Percentiles rank a stretch among this genome's conserved stretches.
These are phyloP conservation scores for Claviceps pazoutovae DNA, from an alignment of 2,329 filamentous ascomycete genomes.

Conservation along the genomic window DNA sequence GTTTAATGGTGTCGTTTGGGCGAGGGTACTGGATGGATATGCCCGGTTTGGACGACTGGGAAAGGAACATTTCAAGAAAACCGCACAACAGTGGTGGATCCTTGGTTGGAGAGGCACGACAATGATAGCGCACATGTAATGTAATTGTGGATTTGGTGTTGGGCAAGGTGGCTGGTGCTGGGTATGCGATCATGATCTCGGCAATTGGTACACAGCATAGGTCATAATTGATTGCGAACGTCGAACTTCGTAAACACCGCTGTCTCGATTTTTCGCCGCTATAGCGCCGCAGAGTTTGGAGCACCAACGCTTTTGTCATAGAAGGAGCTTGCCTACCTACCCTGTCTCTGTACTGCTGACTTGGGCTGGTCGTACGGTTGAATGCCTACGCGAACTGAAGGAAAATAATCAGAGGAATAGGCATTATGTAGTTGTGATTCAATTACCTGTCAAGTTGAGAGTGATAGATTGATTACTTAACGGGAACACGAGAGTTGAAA, in stretches of 20 bases:
- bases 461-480: neutral
- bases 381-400: neutral
- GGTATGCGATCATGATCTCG: neutral
- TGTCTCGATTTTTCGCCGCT: no score
- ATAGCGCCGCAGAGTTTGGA: no score
- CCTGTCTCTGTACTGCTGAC: neutral
- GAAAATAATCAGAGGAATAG: no score
- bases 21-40: conserved; percentile 71
- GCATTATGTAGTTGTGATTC: no score
- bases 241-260: no score
- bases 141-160: neutral
- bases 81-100: conserved; percentile 28
- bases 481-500: neutral
- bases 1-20: conserved; percentile 61
- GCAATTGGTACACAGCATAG: no score
- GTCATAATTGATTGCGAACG: no score
- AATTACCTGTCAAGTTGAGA: no score
- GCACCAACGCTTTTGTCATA: neutral
- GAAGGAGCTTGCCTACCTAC: no score
- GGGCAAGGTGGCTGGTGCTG: neutral
- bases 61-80: conserved; percentile 42
- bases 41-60: conserved; percentile 54
- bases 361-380: neutral
- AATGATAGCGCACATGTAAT: neutral
- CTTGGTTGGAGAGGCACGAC: conserved; percentile 21